Percentiles rank a stretch among this genome's conserved stretches.
phyloP scores from a whole-genome alignment of 805 yeast species.

The Myxozyma monticola region DNA sequence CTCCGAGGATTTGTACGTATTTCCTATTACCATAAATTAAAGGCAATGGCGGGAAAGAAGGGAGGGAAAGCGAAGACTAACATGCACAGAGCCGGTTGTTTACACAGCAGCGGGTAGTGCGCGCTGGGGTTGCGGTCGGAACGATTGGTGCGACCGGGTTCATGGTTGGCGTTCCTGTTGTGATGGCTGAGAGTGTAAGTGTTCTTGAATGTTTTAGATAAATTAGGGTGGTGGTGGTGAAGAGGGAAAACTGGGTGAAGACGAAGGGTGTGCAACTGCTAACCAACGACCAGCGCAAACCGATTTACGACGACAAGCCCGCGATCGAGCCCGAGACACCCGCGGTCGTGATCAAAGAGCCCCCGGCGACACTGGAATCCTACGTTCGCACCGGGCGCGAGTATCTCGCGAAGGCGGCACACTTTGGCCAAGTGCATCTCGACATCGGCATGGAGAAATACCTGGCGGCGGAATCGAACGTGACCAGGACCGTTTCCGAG shows the following conservation, averaged over 20 bases:
- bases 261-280: neutral
- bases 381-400: conserved; percentile 15
- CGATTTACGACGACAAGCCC: conserved; percentile 39
- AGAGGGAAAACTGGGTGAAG: no score
- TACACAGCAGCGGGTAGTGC: conserved; percentile 4
- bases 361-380: conserved; percentile 21
- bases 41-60: no score
- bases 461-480: conserved; percentile 60
- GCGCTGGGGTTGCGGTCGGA: conserved; percentile 6
- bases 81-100: conserved; percentile 8
- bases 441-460: conserved; percentile 53
- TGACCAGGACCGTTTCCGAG: conserved; percentile 60
- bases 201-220: neutral
- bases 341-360: conserved; percentile 24
- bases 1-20: no score
- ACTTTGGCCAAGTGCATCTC: conserved; percentile 35
- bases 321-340: conserved; percentile 9
- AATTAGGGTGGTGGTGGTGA: no score
- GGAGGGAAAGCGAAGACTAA: no score
- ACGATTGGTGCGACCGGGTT: neutral
- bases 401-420: conserved; percentile 39
- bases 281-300: conserved; percentile 32
- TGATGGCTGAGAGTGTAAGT: conserved; percentile 17
- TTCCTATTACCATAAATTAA: no score
- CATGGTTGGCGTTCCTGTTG: neutral